Conservation (phyloP, 1,284 basidiomycete genomes). For the Sanghuangporus sanghuang region DNA sequence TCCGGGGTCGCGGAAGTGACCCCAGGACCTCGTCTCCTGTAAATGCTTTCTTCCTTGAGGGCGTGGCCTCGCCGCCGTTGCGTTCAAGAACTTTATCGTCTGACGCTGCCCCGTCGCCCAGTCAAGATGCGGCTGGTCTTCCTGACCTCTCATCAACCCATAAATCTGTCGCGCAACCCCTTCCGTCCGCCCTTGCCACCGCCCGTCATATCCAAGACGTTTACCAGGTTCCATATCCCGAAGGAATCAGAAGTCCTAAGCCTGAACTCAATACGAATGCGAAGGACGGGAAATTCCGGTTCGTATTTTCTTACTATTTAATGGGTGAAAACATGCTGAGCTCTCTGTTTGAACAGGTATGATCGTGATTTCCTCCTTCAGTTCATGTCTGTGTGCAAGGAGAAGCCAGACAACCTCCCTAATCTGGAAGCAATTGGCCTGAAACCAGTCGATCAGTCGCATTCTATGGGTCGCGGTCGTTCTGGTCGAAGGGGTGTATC, state of each 20-base stretch:
- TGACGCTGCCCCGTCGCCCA: conserved; percentile 26
- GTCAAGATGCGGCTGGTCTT: conserved; percentile 28
- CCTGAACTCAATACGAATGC: conserved; percentile 83
- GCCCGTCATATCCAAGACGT: conserved; percentile 85
- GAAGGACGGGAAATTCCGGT: conserved; percentile 89
- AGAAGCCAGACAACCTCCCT: conserved; percentile 89
- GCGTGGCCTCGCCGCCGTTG: conserved; percentile 35
- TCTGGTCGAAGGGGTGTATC: conserved; percentile 53
- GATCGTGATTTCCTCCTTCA: conserved; percentile 97
- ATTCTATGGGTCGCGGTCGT: conserved; percentile 52
- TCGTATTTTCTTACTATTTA: conserved; percentile 18
- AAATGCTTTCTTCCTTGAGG: conserved; percentile 32
- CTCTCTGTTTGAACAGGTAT: conserved; percentile 51
- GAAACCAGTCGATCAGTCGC: conserved; percentile 62
- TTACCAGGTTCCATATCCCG: conserved; percentile 76
- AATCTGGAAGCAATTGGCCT: conserved; percentile 90
- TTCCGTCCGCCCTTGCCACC: conserved; percentile 66
- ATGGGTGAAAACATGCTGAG: not conserved
- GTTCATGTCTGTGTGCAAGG: conserved; percentile 94
- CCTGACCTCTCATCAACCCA: conserved; percentile 58
- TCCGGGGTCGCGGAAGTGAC: conserved; percentile 45
- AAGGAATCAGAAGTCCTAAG: conserved; percentile 78
- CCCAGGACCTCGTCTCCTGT: conserved; percentile 33
- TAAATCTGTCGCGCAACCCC: conserved; percentile 40
- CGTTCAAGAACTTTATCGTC: conserved; percentile 19